Conservation (phyloP, 177 flowering plant species). For the Vitis hybrid region DNA sequence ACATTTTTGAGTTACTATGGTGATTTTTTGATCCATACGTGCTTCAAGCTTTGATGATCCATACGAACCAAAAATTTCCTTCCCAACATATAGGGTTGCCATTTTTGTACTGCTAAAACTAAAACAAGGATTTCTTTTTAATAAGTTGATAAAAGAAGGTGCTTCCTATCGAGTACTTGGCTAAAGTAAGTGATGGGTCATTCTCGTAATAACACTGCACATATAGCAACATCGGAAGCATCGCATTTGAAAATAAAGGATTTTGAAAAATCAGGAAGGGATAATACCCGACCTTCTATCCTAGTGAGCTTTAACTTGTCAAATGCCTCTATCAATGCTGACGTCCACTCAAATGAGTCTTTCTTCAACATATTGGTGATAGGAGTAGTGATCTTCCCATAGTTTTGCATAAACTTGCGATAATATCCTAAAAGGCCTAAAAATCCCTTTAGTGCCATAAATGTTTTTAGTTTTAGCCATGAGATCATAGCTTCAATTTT, state of each 20-base stretch:
- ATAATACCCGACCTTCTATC: not conserved
- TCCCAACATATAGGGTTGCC: too few relatives aligned
- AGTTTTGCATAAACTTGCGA: constrained; percentile 11
- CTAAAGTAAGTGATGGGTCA: not conserved
- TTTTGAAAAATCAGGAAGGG: not conserved
- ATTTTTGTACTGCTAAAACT: too few relatives aligned
- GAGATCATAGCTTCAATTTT: not conserved
- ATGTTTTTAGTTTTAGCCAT: not conserved
- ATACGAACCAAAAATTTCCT: too few relatives aligned
- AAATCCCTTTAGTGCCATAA: constrained; percentile 8
- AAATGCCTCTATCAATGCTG: not conserved
- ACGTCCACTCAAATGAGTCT: not conserved
- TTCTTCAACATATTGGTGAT: constrained; percentile 17
- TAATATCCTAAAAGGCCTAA: constrained; percentile 11
- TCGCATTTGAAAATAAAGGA: not conserved
- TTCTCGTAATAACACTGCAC: not conserved
- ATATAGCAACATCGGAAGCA: not conserved
- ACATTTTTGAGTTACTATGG: too few relatives aligned
- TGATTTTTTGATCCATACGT: too few relatives aligned
- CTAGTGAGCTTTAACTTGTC: not conserved
- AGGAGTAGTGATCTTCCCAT: constrained; percentile 11
- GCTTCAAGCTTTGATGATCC: too few relatives aligned
- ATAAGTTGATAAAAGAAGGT: too few relatives aligned
- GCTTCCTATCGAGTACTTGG: not conserved
- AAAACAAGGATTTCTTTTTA: too few relatives aligned